These are phyloP conservation scores for Fragaria vesca DNA, from an alignment of 306 rosid species.

Conservation along the genomic window DNA sequence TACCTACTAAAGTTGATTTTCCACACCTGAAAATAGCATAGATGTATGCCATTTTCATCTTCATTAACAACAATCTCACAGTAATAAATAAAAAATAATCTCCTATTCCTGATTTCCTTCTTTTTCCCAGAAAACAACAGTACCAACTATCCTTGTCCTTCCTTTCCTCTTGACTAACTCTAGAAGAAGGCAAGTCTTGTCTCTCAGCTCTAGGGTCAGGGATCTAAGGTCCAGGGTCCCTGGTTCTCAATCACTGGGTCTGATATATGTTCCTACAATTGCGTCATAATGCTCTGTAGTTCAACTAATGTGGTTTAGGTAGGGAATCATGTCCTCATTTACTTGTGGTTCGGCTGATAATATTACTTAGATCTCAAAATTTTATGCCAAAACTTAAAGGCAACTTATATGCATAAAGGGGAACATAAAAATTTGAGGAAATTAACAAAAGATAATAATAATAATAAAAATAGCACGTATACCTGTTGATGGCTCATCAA, in stretches of 20 bases:
- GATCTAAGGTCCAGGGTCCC: neutral
- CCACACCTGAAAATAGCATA: neutral
- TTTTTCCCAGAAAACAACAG: neutral
- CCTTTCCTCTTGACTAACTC: neutral
- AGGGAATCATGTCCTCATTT: neutral
- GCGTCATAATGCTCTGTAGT: neutral
- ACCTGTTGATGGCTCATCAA: constrained; percentile 98
- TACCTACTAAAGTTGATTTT: neutral
- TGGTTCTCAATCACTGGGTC: neutral
- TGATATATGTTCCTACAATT: neutral
- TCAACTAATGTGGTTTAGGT: neutral
- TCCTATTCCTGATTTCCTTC: neutral
- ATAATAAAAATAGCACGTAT: constrained; percentile 4
- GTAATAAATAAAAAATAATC: neutral
- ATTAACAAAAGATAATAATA: neutral
- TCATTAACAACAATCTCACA: neutral
- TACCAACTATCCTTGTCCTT: neutral
- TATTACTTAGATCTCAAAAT: neutral
- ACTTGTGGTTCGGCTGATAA: neutral
- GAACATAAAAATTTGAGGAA: neutral
- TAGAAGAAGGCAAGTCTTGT: neutral
- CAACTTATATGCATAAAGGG: too few species aligned
- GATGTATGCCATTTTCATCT: neutral
- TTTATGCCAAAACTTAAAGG: neutral
- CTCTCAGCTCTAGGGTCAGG: neutral